phyloP scores from a whole-genome alignment of 768 basidiomycete genomes.

The Infundibulicybe gibba region DNA sequence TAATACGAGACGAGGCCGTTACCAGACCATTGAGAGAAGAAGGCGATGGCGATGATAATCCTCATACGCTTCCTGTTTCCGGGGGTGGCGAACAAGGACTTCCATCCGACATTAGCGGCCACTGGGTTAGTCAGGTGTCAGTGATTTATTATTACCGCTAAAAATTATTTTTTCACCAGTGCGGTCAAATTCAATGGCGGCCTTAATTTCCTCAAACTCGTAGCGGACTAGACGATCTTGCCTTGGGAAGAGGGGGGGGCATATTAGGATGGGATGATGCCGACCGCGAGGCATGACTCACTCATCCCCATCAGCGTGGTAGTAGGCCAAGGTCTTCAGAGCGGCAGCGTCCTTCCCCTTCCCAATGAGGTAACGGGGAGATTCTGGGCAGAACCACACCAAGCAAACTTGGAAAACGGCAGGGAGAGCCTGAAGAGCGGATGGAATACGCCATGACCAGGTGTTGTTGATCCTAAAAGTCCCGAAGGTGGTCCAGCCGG shows the following conservation, averaged over 20 bases:
- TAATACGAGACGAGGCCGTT: constrained; percentile 86
- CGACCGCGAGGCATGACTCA: constrained; percentile 17
- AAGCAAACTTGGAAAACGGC: constrained; percentile 63
- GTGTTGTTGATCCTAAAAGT: constrained; percentile 64
- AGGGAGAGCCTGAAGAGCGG: constrained; percentile 68
- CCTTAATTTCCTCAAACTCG: constrained; percentile 80
- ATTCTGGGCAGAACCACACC: constrained; percentile 74
- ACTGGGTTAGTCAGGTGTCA: constrained; percentile 24
- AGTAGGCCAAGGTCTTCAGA: constrained; percentile 67
- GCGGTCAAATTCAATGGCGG: constrained; percentile 68
- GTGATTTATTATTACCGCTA: background rate
- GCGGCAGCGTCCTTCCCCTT: constrained; percentile 74
- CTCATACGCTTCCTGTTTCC: constrained; percentile 77
- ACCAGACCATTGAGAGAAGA: constrained; percentile 86
- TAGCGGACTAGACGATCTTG: constrained; percentile 66
- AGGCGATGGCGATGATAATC: constrained; percentile 74
- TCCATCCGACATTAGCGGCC: constrained; percentile 62
- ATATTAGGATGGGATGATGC: background rate
- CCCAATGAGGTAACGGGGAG: constrained; percentile 78
- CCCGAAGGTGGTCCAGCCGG: constrained; percentile 83
- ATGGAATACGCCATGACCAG: constrained; percentile 86
- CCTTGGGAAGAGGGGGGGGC: constrained; percentile 22
- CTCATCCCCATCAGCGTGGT: constrained; percentile 77
- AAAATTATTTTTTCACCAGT: constrained; percentile 16
- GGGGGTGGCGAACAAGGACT: constrained; percentile 56